These are phyloP conservation scores for Phylloporus sp. DNA, from an alignment of 768 basidiomycete genomes.

Conservation along the genomic window DNA sequence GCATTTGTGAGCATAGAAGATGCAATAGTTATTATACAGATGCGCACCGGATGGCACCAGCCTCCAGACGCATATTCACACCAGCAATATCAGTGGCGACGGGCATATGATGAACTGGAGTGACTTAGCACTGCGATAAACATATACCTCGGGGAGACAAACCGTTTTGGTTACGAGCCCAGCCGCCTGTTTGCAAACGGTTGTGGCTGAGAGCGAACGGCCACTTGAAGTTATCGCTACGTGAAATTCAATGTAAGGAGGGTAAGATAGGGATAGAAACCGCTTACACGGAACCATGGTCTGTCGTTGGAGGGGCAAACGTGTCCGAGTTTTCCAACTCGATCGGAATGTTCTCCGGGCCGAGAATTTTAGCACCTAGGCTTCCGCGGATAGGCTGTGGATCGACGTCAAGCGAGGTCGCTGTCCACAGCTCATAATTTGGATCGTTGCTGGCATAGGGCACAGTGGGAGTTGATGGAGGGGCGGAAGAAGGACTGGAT, in stretches of 20 bases:
- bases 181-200: constrained; percentile 57
- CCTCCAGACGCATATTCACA: constrained; percentile 40
- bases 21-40: not conserved
- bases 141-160: constrained; percentile 6
- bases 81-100: constrained; percentile 36
- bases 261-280: not conserved
- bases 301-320: constrained; percentile 59
- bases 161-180: constrained; percentile 62
- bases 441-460: constrained; percentile 42
- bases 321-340: constrained; percentile 53
- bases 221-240: constrained; percentile 54
- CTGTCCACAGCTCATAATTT: constrained; percentile 41
- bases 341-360: constrained; percentile 53
- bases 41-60: constrained; percentile 38
- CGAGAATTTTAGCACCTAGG: constrained; percentile 46
- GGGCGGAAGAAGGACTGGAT: constrained; percentile 19
- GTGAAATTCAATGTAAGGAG: not conserved
- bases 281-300: constrained; percentile 46
- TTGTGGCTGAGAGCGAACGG: constrained; percentile 58
- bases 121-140: not conserved
- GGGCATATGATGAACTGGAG: constrained; percentile 36
- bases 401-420: constrained; percentile 15
- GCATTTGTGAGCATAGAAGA: constrained; percentile 3
- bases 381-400: constrained; percentile 43
- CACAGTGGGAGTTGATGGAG: constrained; percentile 38